These are phyloP conservation scores for Aureobasidium sp. DNA, from an alignment of 2,329 filamentous ascomycete species.

Conservation along the genomic window DNA sequence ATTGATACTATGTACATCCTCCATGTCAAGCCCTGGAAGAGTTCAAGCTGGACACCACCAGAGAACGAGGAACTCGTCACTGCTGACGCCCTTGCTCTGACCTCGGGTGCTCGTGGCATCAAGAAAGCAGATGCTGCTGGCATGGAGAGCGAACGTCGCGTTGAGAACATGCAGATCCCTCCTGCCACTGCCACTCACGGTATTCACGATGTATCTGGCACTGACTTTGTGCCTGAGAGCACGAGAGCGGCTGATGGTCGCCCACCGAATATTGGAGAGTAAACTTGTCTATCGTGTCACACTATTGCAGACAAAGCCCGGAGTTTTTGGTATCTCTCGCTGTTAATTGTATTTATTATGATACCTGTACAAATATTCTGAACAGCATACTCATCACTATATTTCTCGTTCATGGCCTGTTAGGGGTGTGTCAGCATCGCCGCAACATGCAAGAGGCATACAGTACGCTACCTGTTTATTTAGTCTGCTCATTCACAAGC, in stretches of 20 bases:
- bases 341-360: neutral
- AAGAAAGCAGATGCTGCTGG: slow-evolving; percentile 25
- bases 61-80: slow-evolving; percentile 23
- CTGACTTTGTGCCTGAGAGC: slow-evolving; percentile 22
- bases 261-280: slow-evolving; percentile 2
- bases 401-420: neutral
- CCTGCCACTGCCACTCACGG: slow-evolving; percentile 22
- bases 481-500: neutral
- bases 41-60: slow-evolving; percentile 27
- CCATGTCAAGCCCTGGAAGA: slow-evolving; percentile 29
- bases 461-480: neutral
- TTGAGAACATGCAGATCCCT: slow-evolving; percentile 20
- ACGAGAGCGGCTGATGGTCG: slow-evolving; percentile 4
- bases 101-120: slow-evolving; percentile 27
- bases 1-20: slow-evolving; percentile 36
- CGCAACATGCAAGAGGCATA: too few species aligned
- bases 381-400: neutral
- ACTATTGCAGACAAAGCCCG: neutral
- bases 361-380: neutral
- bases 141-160: slow-evolving; percentile 15
- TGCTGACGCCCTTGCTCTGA: slow-evolving; percentile 25
- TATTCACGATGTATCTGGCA: slow-evolving; percentile 25
- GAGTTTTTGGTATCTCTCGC: neutral
- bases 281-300: neutral
- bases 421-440: neutral